These are phyloP conservation scores for Dothistroma septosporum DNA, from an alignment of 2,329 filamentous ascomycete genomes.

Conservation along the genomic window DNA sequence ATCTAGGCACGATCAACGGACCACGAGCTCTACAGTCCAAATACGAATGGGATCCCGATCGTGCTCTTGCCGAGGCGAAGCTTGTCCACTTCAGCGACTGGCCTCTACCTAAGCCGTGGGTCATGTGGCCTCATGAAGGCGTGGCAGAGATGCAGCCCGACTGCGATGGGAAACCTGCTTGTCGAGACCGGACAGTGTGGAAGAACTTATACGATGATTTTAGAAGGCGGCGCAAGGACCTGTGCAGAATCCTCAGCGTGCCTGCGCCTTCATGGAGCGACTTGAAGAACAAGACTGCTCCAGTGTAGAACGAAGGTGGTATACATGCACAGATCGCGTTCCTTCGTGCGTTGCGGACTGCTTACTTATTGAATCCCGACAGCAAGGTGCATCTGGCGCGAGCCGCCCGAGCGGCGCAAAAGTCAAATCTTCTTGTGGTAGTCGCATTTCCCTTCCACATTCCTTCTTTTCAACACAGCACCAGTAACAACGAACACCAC, in stretches of 20 bases:
- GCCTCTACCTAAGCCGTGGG: conserved; percentile 65
- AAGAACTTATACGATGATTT: conserved; percentile 46
- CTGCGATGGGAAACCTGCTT: conserved; percentile 33
- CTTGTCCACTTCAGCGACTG: conserved; percentile 68
- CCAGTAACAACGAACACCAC: no score
- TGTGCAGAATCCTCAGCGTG: conserved; percentile 35
- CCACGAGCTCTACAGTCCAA: conserved; percentile 44
- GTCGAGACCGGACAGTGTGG: conserved; percentile 42
- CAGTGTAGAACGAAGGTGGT: neutral
- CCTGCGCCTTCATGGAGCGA: conserved; percentile 30
- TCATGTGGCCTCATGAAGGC: conserved; percentile 44
- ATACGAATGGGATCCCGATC: conserved; percentile 55
- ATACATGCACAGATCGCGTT: neutral
- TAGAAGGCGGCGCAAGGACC: conserved; percentile 38
- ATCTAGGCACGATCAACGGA: conserved; percentile 47
- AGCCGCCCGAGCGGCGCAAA: no score
- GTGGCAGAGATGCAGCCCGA: conserved; percentile 45
- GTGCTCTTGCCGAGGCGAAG: conserved; percentile 57
- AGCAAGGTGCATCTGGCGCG: no score
- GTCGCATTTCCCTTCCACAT: no score
- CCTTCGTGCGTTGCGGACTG: no score
- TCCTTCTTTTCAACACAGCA: no score
- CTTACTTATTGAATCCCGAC: no score
- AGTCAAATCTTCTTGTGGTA: no score
- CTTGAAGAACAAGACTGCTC: conserved; percentile 20